Evolutionary conservation across 2,329 filamentous ascomycete genomes (phyloP).

Genomic region (Calonectria ilicicola): DNA sequence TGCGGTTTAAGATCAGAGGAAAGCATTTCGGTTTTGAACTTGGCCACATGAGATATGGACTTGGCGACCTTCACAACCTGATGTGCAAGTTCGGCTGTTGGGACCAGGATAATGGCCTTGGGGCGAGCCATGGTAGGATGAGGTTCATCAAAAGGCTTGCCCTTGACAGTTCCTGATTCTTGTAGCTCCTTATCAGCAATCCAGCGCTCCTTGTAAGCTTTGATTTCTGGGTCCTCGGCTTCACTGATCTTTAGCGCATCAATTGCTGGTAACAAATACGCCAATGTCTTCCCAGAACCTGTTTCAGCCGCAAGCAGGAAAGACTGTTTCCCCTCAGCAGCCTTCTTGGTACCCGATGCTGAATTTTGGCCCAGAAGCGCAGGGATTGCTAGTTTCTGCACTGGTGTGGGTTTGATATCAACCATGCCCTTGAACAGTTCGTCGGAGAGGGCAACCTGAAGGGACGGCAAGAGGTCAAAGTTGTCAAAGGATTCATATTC

Average conservation of each 20-base stretch:
- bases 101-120: conserved; percentile 86
- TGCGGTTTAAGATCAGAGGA: conserved; percentile 81
- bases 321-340: conserved; percentile 55
- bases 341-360: conserved; percentile 38
- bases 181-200: conserved; percentile 70
- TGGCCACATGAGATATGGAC: conserved; percentile 83
- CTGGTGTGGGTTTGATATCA: conserved; percentile 85
- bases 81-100: conserved; percentile 89
- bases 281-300: conserved; percentile 95
- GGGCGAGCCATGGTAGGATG: conserved; percentile 83
- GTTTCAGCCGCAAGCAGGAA: conserved; percentile 96
- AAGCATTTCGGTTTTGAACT: conserved; percentile 87
- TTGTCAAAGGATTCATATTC: conserved; percentile 83
- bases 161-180: conserved; percentile 63
- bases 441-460: conserved; percentile 77
- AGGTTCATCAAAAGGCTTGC: conserved; percentile 75
- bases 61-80: conserved; percentile 89
- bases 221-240: conserved; percentile 67
- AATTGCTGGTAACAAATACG: conserved; percentile 87
- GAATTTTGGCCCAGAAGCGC: conserved; percentile 73
- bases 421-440: conserved; percentile 82
- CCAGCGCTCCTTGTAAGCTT: conserved; percentile 67
- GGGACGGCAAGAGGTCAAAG: conserved; percentile 78
- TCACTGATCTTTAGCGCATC: conserved; percentile 87
- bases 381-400: conserved; percentile 91